phyloP scores from a whole-genome alignment of 75 land plant genomes.

The Selaginella tamariscina region DNA sequence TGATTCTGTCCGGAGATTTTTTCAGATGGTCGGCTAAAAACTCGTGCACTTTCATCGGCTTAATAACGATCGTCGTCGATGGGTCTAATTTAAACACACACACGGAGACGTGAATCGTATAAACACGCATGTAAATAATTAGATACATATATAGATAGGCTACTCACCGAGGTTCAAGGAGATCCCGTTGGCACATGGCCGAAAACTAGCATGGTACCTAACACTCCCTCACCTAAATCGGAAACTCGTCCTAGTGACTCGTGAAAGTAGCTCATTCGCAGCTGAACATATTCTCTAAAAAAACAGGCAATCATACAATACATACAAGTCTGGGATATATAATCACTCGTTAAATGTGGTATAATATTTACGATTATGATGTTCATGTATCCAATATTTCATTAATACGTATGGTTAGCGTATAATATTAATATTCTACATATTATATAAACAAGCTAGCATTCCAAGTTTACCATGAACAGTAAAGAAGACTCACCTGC shows the following conservation, averaged over 20 bases:
- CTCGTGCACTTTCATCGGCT: constrained; percentile 45
- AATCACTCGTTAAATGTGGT: background rate
- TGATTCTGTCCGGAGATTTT: background rate
- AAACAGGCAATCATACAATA: background rate
- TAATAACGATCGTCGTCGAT: constrained; percentile 65
- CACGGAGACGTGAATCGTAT: background rate
- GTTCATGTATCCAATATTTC: background rate
- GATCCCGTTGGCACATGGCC: constrained; percentile 49
- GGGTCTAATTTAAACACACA: constrained; percentile 33
- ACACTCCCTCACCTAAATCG: constrained; percentile 76
- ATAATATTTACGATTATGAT: background rate
- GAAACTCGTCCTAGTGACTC: constrained; percentile 30
- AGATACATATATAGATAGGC: too few relatives aligned
- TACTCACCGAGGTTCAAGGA: constrained; percentile 62
- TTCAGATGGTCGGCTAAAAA: constrained; percentile 49
- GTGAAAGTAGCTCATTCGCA: constrained; percentile 60
- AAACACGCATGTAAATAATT: background rate
- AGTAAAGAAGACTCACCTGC: constrained; percentile 32
- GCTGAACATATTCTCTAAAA: constrained; percentile 62
- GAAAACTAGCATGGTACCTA: constrained; percentile 65
- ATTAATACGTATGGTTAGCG: background rate
- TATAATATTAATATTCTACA: background rate
- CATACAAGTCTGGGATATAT: background rate
- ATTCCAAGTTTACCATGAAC: background rate
- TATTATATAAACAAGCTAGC: background rate